Evolutionary conservation across 768 basidiomycete species (phyloP), one percentile per base, ranked within the genome.

Genomic region (Brasilioporus rufonigricans): DNA sequence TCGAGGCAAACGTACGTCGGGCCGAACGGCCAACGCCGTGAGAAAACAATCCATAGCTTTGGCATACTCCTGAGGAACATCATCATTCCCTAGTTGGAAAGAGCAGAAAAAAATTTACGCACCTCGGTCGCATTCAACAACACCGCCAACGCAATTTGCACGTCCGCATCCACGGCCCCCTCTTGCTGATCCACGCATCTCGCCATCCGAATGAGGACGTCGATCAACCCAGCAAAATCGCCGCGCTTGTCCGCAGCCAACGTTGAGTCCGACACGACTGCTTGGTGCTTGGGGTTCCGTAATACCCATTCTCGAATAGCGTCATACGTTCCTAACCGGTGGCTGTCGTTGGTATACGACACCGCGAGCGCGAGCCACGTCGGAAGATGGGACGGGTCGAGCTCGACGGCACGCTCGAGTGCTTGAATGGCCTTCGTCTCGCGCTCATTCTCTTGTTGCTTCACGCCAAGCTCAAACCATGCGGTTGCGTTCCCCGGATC

Each of bases 391-490:
- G 79, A 67, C 3, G 93, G 85, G 62, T 96, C 89, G 33, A 98
- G 81, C 57, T 89, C 84, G 48, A 93, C 74, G 11, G 93, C 87
- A 52, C 86, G 87, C 46, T 80, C 75, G 19, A 99, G 80, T 2
- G 97, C 97, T 51, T 85, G 80, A 39, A 98, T 81, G 5, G 97
- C 97, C 62, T 92, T 87, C 9, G 81, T 79, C 73, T 99, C 97
- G 16, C 95, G 85, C 70, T 99, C 97, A 68, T 95, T 97, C 72
- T 97, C 95, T 71, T 99, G 97, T 66, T 98, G 97, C 71, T 91
- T 94, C 46, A 99, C 86, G 24, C 97, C 97, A 47, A 98, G 85
- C 60, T 89, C 83, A 66, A 82, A 95, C 97, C 97, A 99, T 10
- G 86, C 87, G 33, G 72, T 60, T 5, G 89, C 84, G 61, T 89